phyloP scores from a whole-genome alignment of 2,329 filamentous ascomycete genomes.

The Pyrenophora teres region DNA sequence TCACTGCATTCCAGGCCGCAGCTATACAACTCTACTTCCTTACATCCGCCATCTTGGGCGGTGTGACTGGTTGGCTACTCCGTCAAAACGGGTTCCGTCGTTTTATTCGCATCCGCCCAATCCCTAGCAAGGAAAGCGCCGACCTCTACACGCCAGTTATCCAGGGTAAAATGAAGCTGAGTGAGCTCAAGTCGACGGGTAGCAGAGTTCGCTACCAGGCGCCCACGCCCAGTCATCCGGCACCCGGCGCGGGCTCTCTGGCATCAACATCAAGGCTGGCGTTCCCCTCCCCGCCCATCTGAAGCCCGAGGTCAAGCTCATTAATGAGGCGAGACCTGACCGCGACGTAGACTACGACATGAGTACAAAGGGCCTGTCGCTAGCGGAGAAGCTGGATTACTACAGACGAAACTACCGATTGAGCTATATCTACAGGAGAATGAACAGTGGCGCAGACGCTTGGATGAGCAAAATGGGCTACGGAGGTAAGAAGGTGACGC shows the following conservation, averaged over 20 bases:
- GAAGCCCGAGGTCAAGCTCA: slow-evolving; percentile 11
- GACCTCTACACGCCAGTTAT: slow-evolving; percentile 35
- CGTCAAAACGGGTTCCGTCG: slow-evolving; percentile 45
- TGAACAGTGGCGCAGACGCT: slow-evolving; percentile 14
- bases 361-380: slow-evolving; percentile 24
- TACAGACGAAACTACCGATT: slow-evolving; percentile 34
- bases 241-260: slow-evolving; percentile 22
- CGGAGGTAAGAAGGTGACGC: slow-evolving; percentile 21
- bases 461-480: slow-evolving; percentile 23
- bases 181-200: slow-evolving; percentile 27
- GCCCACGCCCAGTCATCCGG: slow-evolving; percentile 17
- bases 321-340: slow-evolving; percentile 21
- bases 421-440: slow-evolving; percentile 24
- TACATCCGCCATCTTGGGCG: slow-evolving; percentile 48
- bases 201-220: slow-evolving; percentile 39
- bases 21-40: slow-evolving; percentile 68
- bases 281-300: slow-evolving; percentile 34
- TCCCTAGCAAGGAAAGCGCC: slow-evolving; percentile 31
- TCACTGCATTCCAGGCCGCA: slow-evolving; percentile 62
- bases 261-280: slow-evolving; percentile 34
- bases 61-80: slow-evolving; percentile 48
- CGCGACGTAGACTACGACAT: slow-evolving; percentile 31
- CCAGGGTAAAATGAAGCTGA: slow-evolving; percentile 33
- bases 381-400: slow-evolving; percentile 31
- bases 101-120: slow-evolving; percentile 41